These are phyloP conservation scores for Chalciporus chontae DNA, from an alignment of 768 basidiomycete species.

Conservation along the genomic window DNA sequence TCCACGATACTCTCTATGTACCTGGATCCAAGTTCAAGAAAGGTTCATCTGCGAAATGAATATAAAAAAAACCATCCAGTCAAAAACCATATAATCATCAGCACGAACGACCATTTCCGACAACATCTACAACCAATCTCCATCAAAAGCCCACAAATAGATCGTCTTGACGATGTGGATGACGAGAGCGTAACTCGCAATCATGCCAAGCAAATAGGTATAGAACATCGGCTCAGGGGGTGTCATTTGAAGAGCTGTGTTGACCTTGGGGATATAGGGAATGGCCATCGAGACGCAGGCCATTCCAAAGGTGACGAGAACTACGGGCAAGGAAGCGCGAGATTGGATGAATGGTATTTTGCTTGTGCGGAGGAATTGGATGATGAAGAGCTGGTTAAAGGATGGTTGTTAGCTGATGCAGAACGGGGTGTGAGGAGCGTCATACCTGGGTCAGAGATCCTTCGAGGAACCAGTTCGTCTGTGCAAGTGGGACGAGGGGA, in stretches of 20 bases:
- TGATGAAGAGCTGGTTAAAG: slow-evolving; percentile 26
- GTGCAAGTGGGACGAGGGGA: slow-evolving; percentile 30
- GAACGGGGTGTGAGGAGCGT: not conserved
- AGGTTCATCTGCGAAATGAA: not conserved
- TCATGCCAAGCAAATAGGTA: slow-evolving; percentile 21
- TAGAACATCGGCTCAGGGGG: slow-evolving; percentile 30
- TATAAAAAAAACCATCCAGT: no score
- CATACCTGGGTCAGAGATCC: slow-evolving; percentile 35
- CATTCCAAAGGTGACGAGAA: slow-evolving; percentile 29
- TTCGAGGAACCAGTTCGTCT: slow-evolving; percentile 37
- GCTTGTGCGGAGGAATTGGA: slow-evolving; percentile 31
- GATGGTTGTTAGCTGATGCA: not conserved
- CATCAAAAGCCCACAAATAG: slow-evolving; percentile 26
- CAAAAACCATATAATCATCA: no score
- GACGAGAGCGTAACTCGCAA: slow-evolving; percentile 22
- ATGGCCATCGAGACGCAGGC: slow-evolving; percentile 33
- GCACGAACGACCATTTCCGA: not conserved
- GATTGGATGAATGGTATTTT: slow-evolving; percentile 32
- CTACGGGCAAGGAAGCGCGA: slow-evolving; percentile 24
- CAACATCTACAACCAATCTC: slow-evolving; percentile 26
- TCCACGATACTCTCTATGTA: not conserved
- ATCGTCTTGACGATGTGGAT: slow-evolving; percentile 27
- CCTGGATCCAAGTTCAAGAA: not conserved
- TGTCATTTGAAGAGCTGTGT: slow-evolving; percentile 25
- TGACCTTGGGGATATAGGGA: slow-evolving; percentile 31